Evolutionary conservation across 2,329 filamentous ascomycete genomes (phyloP).

Genomic region (Pseudopyrenochaeta lycopersici): DNA sequence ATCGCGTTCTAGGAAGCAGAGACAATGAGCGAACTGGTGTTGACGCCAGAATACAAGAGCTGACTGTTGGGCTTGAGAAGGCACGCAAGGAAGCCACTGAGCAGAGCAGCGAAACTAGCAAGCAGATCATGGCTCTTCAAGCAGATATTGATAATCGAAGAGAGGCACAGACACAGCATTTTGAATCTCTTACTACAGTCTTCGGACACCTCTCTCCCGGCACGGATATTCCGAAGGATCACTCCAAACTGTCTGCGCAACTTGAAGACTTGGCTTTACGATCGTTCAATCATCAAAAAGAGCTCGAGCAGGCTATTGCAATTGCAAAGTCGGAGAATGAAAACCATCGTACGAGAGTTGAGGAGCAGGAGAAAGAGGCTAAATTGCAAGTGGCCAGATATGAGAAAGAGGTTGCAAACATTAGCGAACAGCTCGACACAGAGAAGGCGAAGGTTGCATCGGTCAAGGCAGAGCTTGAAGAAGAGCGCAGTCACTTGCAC

Average conservation of each 20-base stretch:
- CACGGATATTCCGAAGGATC: slow-evolving; percentile 46
- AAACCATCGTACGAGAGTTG: slow-evolving; percentile 49
- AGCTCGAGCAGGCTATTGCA: slow-evolving; percentile 57
- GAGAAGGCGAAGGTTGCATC: slow-evolving; percentile 58
- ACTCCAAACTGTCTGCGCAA: slow-evolving; percentile 49
- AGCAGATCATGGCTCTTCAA: slow-evolving; percentile 61
- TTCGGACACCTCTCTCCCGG: slow-evolving; percentile 51
- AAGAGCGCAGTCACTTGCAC: slow-evolving; percentile 74
- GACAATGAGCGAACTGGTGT: slow-evolving; percentile 80
- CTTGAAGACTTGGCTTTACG: slow-evolving; percentile 56
- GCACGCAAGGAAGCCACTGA: slow-evolving; percentile 60
- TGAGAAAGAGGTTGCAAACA: slow-evolving; percentile 46
- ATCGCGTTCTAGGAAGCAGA: slow-evolving; percentile 81
- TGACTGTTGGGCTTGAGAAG: slow-evolving; percentile 76
- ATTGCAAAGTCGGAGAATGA: slow-evolving; percentile 58
- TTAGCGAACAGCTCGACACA: slow-evolving; percentile 56
- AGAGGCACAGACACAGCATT: slow-evolving; percentile 43
- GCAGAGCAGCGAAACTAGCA: slow-evolving; percentile 56
- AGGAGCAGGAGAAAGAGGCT: slow-evolving; percentile 51
- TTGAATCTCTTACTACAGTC: slow-evolving; percentile 41
- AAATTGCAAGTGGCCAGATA: slow-evolving; percentile 50
- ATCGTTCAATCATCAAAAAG: slow-evolving; percentile 54
- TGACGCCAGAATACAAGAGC: slow-evolving; percentile 72
- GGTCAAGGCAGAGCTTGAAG: slow-evolving; percentile 64
- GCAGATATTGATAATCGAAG: slow-evolving; percentile 65